Conservation (phyloP, 257 asterid genomes). For the Echites panduratus region DNA sequence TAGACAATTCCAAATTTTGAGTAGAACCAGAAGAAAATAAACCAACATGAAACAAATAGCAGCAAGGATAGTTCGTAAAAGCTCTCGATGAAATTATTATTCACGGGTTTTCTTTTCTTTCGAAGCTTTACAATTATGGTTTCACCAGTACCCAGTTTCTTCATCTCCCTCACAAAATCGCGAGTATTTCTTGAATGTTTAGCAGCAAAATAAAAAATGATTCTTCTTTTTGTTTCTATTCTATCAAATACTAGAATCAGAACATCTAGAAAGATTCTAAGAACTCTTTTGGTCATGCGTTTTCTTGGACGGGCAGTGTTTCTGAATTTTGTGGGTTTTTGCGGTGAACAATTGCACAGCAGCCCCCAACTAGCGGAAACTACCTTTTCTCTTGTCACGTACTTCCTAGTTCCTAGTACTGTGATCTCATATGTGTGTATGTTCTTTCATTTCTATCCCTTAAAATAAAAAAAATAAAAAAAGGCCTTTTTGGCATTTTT, state of each 20-base stretch:
- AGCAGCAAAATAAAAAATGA: neutral
- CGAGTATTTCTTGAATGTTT: constrained; percentile 1
- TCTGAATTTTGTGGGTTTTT: constrained; percentile 5
- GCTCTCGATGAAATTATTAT: constrained; percentile 20
- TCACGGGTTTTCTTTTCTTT: constrained; percentile 2
- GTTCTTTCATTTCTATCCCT: neutral
- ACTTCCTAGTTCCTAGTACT: neutral
- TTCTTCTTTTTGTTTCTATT: neutral
- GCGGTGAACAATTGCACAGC: constrained; percentile 14
- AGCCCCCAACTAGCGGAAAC: constrained; percentile 25
- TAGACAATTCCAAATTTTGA: constrained; percentile 52
- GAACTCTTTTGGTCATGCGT: neutral
- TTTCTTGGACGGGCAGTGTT: neutral
- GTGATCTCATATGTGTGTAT: neutral
- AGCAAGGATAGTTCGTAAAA: constrained; percentile 41
- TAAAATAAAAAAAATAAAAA: no score
- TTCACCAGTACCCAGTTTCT: constrained; percentile 5
- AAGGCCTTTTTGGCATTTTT: neutral
- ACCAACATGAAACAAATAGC: constrained; percentile 55
- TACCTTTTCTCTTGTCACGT: neutral
- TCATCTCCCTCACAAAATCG: constrained; percentile 15
- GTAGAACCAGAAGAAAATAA: constrained; percentile 40
- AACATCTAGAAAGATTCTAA: neutral
- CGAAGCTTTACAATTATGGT: neutral
- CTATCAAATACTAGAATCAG: neutral